Base-by-base conservation (phyloP, 768 basidiomycete genomes). In the Leccinum imitatum region DNA sequence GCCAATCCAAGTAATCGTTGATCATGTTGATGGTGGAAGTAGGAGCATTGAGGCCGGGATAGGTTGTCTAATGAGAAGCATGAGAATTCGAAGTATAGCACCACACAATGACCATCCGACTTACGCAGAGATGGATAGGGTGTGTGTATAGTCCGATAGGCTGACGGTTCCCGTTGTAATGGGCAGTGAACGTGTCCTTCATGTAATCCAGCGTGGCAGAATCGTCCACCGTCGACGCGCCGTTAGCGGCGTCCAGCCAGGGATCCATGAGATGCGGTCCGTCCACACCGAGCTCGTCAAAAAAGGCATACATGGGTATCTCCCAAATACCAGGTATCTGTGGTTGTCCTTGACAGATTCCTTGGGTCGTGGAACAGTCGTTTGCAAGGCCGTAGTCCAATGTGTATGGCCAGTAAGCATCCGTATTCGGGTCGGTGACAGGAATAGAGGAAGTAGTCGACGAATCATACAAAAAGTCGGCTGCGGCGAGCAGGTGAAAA, bases 381-480 rank as follows among this genome's bases (percentile, higher is more conserved):
- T 58, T 48, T 35, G 56, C 58, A 19, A 59, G 58, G 15, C 58
- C 58, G 4, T 50, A 39, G 33, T 59, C 58, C 35, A 59, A 59
- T 6, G 44, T 50, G 27, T 59, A 59, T 30, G 58, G 58, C 56
- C 56, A 59, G 46, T 59, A 50, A 39, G 46, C 56, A 39, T 59
- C 57, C 33, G 44, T 59, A 9, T 59, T 41, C 10, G 14, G 35
- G 35, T 48, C 46, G n/a, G 57, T 39, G 14, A 59, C 44, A 59
- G 46, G 57, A 39, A 59, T 59, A 7, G 56, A 58, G 10, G 58
- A 33, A 17, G 31, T 6, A 17, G 58, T 47, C 35, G 46, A 59
- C 0, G 58, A 58, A 14, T 47, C 58, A 13, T 58, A 58, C 33
- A 21, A 21, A 44, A 48, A 23, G 15, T 21, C 25, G 25, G 35